These are phyloP conservation scores for Voacanga thouarsii DNA, from an alignment of 257 asterid genomes.

Conservation along the genomic window DNA sequence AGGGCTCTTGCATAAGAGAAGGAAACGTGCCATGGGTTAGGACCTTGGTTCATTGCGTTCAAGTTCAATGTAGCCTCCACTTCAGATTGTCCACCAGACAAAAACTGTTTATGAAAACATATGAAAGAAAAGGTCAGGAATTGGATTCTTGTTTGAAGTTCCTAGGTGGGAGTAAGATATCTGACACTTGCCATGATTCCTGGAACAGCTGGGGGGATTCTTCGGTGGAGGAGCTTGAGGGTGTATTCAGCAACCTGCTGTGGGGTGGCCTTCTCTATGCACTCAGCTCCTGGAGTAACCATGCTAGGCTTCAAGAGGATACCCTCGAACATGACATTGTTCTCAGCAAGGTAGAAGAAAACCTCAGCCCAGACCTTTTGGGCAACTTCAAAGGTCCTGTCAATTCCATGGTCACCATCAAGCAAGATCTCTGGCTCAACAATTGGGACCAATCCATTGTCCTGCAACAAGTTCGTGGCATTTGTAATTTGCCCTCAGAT, in stretches of 20 bases:
- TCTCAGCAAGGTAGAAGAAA: slow-evolving; percentile 68
- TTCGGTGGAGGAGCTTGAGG: slow-evolving; percentile 54
- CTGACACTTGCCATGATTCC: slow-evolving; percentile 64
- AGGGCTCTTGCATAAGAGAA: slow-evolving; percentile 74
- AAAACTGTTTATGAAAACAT: slow-evolving; percentile 36
- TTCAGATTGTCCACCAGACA: slow-evolving; percentile 77
- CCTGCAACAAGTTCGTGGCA: slow-evolving; percentile 32
- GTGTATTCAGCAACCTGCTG: slow-evolving; percentile 59
- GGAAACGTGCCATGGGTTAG: slow-evolving; percentile 79
- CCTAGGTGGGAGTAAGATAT: neutral
- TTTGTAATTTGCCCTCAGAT: neutral
- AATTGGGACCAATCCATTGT: slow-evolving; percentile 76
- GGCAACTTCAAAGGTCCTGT: slow-evolving; percentile 69
- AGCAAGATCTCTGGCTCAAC: slow-evolving; percentile 79
- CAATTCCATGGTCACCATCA: slow-evolving; percentile 73
- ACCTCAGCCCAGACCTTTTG: slow-evolving; percentile 74
- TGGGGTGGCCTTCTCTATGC: slow-evolving; percentile 59
- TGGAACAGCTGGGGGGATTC: slow-evolving; percentile 77
- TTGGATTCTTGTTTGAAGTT: neutral
- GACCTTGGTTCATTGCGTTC: slow-evolving; percentile 66
- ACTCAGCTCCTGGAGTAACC: slow-evolving; percentile 76
- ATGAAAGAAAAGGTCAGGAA: neutral
- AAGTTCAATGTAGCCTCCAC: slow-evolving; percentile 73
- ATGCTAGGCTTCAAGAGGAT: slow-evolving; percentile 75
- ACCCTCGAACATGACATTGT: slow-evolving; percentile 70